phyloP scores from a whole-genome alignment of 2,329 filamentous ascomycete genomes.

The Fonsecaea multimorphosa region DNA sequence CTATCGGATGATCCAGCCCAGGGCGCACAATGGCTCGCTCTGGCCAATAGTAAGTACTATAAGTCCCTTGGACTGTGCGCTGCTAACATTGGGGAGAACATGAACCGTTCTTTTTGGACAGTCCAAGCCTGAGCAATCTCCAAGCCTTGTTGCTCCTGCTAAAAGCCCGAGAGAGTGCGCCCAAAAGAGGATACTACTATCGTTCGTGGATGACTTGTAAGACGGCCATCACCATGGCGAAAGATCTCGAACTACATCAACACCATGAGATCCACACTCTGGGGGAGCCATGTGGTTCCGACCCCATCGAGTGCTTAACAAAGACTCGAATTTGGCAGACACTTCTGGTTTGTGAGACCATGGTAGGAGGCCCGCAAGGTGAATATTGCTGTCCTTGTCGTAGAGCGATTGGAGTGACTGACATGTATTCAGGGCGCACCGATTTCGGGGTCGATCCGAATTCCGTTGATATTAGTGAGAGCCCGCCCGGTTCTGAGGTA shows the following conservation, averaged over 20 bases:
- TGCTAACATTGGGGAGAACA: conserved; percentile 66
- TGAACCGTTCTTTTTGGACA: conserved; percentile 90
- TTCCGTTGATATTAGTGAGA: conserved; percentile 75
- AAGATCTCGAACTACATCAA: conserved; percentile 87
- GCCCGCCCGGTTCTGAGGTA: conserved; percentile 66
- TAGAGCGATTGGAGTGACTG: conserved; percentile 30
- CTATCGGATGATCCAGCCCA: conserved; percentile 82
- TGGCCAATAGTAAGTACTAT: conserved; percentile 74
- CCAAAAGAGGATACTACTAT: conserved; percentile 94
- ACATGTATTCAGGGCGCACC: conserved; percentile 65
- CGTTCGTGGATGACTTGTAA: conserved; percentile 97
- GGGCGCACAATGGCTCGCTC: conserved; percentile 89
- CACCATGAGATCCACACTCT: conserved; percentile 80
- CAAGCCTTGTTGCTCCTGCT: conserved; percentile 86
- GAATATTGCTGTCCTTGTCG: conserved; percentile 37
- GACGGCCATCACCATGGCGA: conserved; percentile 89
- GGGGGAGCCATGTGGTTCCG: conserved; percentile 72
- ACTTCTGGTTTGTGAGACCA: conserved; percentile 82
- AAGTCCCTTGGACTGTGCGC: conserved; percentile 8
- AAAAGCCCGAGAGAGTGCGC: conserved; percentile 89
- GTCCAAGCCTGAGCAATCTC: conserved; percentile 86
- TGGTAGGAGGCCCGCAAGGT: conserved; percentile 95
- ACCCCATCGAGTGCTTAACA: conserved; percentile 75
- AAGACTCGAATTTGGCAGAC: conserved; percentile 91
- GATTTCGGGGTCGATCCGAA: conserved; percentile 78